Base-by-base conservation (phyloP, 1,284 basidiomycete genomes). In the Xanthoconium separans region DNA sequence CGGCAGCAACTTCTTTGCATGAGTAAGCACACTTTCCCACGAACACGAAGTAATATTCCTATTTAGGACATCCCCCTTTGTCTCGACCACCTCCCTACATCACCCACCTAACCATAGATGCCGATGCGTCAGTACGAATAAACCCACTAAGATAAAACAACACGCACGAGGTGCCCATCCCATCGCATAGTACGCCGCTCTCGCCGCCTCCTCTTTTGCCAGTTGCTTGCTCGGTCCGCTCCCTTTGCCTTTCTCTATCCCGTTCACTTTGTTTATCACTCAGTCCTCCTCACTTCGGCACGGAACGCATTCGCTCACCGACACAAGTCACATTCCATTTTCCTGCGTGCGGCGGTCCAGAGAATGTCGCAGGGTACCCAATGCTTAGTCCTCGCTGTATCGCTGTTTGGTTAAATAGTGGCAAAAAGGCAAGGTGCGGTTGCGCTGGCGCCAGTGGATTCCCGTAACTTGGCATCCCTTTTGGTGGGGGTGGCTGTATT, bases 161-260 rank as follows among this genome's bases (percentile, higher is more conserved):
- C 13, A 71, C 71, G 51, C 30, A 70, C 69, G 68, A 47, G 69
- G 71, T 52, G 80, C 83, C 87, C 87, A 89, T 40, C 85, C 85
- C 84, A 89, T 84, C 8, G 78, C 76, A 61, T 81, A 79, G 69
- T 81, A 87, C 6, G 87, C 87, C 60, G 82, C 73, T 56, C 80
- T 76, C 18, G 87, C 87, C 1, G 87, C 87, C 54, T 84, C 83
- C 63, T 90, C 87, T 66, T 88, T 89, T 7, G 87, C 87, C 5
- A 80, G 70, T 64, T 89, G 86, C 68, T 89, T 89, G 66, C 75
- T 85, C 46, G 75, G 70, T 31, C 84, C 85, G 16, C 64, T 68
- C 3, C 87, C 87, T 49, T 73, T 68, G 5, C 87, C 87, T 63
- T 83, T 86, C 61, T 75, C 71, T 56, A 87, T 80, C 2, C 84